Percentiles rank a stretch among this genome's conserved stretches.
Conservation (phyloP, 768 basidiomycete genomes). For the Termitomyces sp. region DNA sequence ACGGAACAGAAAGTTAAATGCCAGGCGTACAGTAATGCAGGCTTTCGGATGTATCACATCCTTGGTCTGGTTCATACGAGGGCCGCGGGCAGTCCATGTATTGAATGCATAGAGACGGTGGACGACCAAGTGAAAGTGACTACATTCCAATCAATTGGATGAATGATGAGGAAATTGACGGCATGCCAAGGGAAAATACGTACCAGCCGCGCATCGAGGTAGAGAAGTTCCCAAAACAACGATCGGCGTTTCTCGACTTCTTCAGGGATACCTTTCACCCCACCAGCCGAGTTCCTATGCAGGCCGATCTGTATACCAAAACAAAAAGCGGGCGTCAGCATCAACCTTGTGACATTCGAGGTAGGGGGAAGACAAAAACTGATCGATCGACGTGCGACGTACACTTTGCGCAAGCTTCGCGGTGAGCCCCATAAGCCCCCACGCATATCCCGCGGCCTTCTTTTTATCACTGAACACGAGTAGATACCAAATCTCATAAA, state of each 20-base stretch:
- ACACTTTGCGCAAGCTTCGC: conserved; percentile 60
- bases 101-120: conserved; percentile 56
- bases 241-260: conserved; percentile 64
- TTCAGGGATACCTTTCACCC: conserved; percentile 63
- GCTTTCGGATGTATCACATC: conserved; percentile 29
- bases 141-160: conserved; percentile 9
- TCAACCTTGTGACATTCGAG: neutral
- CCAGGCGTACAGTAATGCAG: conserved; percentile 34
- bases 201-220: conserved; percentile 58
- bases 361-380: conserved; percentile 38
- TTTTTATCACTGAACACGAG: conserved; percentile 66
- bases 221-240: conserved; percentile 66
- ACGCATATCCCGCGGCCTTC: conserved; percentile 54
- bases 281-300: conserved; percentile 42
- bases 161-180: neutral
- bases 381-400: conserved; percentile 35
- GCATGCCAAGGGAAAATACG: conserved; percentile 13
- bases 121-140: conserved; percentile 63
- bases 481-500: conserved; percentile 63
- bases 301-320: conserved; percentile 7
- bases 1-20: neutral
- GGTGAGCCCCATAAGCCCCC: conserved; percentile 51
- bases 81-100: conserved; percentile 56
- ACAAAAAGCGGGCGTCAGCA: neutral
- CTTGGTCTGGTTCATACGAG: conserved; percentile 35